A percentile compares a stretch with the other conserved stretches of the same genome.
phyloP scores from a whole-genome alignment of 2,329 filamentous ascomycete species.

The Cercospora zeae-maydis region DNA sequence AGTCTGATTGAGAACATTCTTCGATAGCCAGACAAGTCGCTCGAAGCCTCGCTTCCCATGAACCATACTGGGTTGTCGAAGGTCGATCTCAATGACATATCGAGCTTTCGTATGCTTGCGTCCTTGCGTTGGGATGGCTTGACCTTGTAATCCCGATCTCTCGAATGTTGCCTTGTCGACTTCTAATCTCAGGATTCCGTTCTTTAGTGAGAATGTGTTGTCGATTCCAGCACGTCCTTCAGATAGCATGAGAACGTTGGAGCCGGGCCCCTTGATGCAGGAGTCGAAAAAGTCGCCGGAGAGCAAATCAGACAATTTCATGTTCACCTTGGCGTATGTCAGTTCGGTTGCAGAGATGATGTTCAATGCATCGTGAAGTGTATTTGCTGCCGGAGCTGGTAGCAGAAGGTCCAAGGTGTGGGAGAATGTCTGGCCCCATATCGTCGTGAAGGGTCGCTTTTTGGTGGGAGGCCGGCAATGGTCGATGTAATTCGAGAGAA shows the following conservation, averaged over 20 bases:
- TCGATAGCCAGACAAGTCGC: constrained; percentile 71
- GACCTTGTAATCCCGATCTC: constrained; percentile 73
- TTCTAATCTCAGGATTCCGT: constrained; percentile 72
- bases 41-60: constrained; percentile 82
- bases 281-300: constrained; percentile 73
- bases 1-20: constrained; percentile 67
- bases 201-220: constrained; percentile 61
- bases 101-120: constrained; percentile 65
- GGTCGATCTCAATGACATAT: constrained; percentile 73
- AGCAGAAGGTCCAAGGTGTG: constrained; percentile 72
- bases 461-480: constrained; percentile 66
- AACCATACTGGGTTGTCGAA: constrained; percentile 71
- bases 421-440: constrained; percentile 63
- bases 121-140: constrained; percentile 56
- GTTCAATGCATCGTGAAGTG: constrained; percentile 12
- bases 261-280: constrained; percentile 62
- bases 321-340: constrained; percentile 65
- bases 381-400: constrained; percentile 41
- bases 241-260: constrained; percentile 77
- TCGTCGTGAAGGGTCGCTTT: constrained; percentile 70
- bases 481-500: constrained; percentile 65
- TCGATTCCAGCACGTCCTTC: constrained; percentile 69
- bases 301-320: constrained; percentile 69
- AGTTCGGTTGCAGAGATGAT: constrained; percentile 24
- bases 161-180: constrained; percentile 81